Evolutionary conservation across 2,329 filamentous ascomycete genomes (phyloP), one percentile per base, ranked within the genome.

Genomic region (Aspergillus unguis): DNA sequence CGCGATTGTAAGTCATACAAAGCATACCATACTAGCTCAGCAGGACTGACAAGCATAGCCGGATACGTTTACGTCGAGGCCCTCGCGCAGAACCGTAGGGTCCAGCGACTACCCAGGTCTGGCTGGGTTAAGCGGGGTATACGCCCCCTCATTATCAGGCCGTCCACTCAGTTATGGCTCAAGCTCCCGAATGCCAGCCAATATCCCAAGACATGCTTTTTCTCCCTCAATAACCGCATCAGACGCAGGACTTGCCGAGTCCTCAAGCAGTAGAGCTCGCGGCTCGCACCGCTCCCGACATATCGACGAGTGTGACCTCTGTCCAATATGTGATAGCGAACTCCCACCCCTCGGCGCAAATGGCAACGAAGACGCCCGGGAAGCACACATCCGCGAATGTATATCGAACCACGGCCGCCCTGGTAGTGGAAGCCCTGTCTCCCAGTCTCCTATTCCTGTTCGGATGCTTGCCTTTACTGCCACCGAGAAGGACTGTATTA

Each of bases 401-500:
- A 78, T 76, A 33, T 68, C 70, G n/a, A 65, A 59, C 43, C 67
- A 69, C 43, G 62, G 65, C 8, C 62, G 58, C 43, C 61, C 48
- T 38, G 53, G 46, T 28, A 52, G 58, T 47, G 50, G 54, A 10
- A 57, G 57, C 43, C 61, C 61, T 26, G 50, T 60, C 25, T 52
- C 65, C 17, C 58, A 61, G 11, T 61, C 62, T 9, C 60, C 62
- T 11, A 48, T 58, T 1, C 60, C 63, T 25, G 56, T 70, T 9
- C 68, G 70, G 11, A 75, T 77, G 71, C 58, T 75, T 10, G 64
- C 64, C 2, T 85, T 83, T 58, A 74, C 69, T 5, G 83, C 83
- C 0, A 85, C 80, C 0, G 83, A 86, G 65, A 86, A 86, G 63
- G 83, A 86, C 56, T 85, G 83, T 59, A 64, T 80, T 1, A 77